Base-by-base conservation (phyloP, 345 rosid species). In the Turritis glabra region DNA sequence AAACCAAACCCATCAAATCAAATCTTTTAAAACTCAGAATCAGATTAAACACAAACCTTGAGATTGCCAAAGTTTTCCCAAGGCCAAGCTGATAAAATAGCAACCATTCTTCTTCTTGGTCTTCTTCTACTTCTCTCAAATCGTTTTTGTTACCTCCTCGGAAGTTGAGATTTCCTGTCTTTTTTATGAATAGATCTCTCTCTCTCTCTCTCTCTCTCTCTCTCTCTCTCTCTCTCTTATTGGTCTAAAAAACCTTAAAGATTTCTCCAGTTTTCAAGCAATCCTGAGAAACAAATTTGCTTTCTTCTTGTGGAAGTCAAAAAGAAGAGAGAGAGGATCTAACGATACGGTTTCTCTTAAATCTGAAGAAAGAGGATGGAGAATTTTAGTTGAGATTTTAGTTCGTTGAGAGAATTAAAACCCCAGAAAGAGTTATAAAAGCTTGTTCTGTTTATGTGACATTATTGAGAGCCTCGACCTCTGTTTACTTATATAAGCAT, bases 41-140 rank as follows among this genome's bases (percentile, higher is more conserved):
- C 6, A 37, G 21, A 35, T 38, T 56, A 7, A 51, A 37, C 1
- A 29, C 73, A 6, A 84, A 95, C 99, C 98, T 95, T 95, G 77
- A 69, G 94, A 57, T 61, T 15, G 44, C 98, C 96, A 57, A 90
- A 48, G 82, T 83, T 85, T 77, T 77, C 93, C 99, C 99, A 95
- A 4, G 99, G 97, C 98, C 98, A 95, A 62, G 86, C 64, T 56
- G 91, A 86, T 74, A 90, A 77, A 43, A 86, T 66, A 77, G 88
- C 85, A 73, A 30, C 89, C 97, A 88, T 89, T 71, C 21, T 78
- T 38, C 22, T 14, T 40, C 68, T 73, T 63, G 37, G 48, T 43
- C 58, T 51, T 51, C 58, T 53, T 52, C 54, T 25, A 51, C 63
- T 23, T 67, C 8, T 29, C 68, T 50, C 44, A 64, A 56, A 46